Evolutionary conservation across 345 rosid genomes (phyloP), one percentile per base, ranked within the genome.

Genomic region (Brassica nigra): DNA sequence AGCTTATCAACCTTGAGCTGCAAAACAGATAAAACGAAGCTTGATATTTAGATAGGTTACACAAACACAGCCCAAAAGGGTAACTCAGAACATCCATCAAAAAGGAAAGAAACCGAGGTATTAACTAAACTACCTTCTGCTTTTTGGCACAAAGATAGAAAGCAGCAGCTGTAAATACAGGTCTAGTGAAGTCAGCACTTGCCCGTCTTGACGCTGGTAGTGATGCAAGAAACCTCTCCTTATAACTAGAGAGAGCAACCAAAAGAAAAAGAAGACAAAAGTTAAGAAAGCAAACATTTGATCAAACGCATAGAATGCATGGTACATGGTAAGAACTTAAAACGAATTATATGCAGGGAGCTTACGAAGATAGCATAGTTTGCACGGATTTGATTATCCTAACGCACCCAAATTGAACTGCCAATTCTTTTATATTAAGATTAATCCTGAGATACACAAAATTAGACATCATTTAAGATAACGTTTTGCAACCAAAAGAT

Each of bases 1-100:
- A 79, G 70, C 78, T 90, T 95, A 80, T 95, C 99, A 30, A 90
- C 79, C 87, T 89, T 95, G 12, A 95, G 95, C 98, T 95, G 93
- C 69, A 84, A 57, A 61, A 66, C 4, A 11, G 66, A 72, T 30
- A 34, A 44, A 61, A 16, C 59, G 57, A 7, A 70, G 31, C 6
- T 4, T 47, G 76, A 37, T 10, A 8, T 11, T 57, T 20, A 70
- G 15, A 65, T 4, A 27, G 28, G 1, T 15, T 8, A 61, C 23
- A 20, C 23, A 20, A 20, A 20, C 58, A 16, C 55, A 6, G 33
- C 14, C 20, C 18, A 62, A 58, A 59, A 34, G 29, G 54, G 0
- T 8, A 44, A 71, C 33, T 9, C 30, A 4, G 15, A 75, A 15
- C 8, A 66, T 47, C 58, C 62, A 5, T 55, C 33, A 11, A 9